These are phyloP conservation scores for Saccharomyces hybrid DNA, from an alignment of 1,139 yeast species.

Conservation along the genomic window DNA sequence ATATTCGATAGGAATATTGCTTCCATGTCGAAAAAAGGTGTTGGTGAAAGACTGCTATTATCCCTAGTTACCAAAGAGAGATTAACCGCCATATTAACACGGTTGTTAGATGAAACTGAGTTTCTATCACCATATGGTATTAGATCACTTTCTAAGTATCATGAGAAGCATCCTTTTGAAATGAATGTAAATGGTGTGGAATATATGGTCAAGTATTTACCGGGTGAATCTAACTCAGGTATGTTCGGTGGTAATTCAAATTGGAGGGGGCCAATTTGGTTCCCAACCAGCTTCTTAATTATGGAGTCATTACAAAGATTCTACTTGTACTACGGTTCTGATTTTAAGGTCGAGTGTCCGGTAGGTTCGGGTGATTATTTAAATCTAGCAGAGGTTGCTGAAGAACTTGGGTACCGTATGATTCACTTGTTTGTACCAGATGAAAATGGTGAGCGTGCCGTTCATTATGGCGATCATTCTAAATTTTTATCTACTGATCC, in stretches of 20 bases:
- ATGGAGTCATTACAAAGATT: conserved; percentile 87
- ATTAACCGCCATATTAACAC: conserved; percentile 62
- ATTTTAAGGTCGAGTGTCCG: conserved; percentile 83
- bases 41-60: conserved; percentile 73
- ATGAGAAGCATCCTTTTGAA: conserved; percentile 76
- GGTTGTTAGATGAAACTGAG: conserved; percentile 84
- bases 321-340: conserved; percentile 83
- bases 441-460: conserved; percentile 64
- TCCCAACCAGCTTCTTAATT: conserved; percentile 81
- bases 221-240: conserved; percentile 92
- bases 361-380: conserved; percentile 73
- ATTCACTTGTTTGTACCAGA: conserved; percentile 73
- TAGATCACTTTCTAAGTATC: conserved; percentile 82
- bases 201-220: conserved; percentile 70
- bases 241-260: conserved; percentile 96
- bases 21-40: conserved; percentile 77
- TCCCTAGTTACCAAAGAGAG: conserved; percentile 81
- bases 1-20: conserved; percentile 87
- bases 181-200: conserved; percentile 79
- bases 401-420: conserved; percentile 81
- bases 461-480: conserved; percentile 55
- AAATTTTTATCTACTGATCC: conserved; percentile 60
- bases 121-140: conserved; percentile 83
- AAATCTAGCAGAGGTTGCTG: conserved; percentile 89
- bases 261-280: conserved; percentile 99